Evolutionary conservation across 106 monocot genomes (phyloP), one percentile per base, ranked within the genome.

Genomic region (Acorus gramineus): DNA sequence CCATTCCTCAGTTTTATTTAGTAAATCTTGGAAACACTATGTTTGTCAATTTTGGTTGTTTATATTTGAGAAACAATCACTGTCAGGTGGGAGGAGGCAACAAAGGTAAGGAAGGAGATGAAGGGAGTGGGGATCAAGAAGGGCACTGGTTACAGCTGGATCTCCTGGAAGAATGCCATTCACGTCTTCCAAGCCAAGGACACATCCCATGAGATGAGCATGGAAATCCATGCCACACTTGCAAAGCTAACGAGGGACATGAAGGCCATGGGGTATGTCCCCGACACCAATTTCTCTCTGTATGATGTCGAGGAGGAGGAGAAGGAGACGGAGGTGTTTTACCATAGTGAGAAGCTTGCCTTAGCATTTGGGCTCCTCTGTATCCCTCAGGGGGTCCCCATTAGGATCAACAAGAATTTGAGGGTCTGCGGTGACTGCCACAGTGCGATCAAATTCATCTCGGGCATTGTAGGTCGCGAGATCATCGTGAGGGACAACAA

Each of bases 181-280:
- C 94, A 90, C 66, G 80, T 95, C 8, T 95, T 95, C 78, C 90
- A 84, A 67, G 90, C 90, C 1, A 95, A 90, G 65, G 94, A 95
- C 57, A 63, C 70, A 3, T 70, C 59, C 46, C 94, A 90, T 46
- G 68, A 79, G 66, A 68, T 65, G 76, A 84, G 82, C 8, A 44
- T 12, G 2, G 80, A 95, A 76, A 95, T 95, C 43, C 84, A 74
- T 58, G 82, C 68, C 3, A 65, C 78, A 57, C 71, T 95, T 14
- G 67, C 69, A 2, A 78, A 78, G 62, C 67, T 95, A 12, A 63
- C 63, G 61, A 80, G 11, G 42, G 71, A 90, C 57, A 95, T 95
- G 90, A 68, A 73, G 49, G 79, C 86, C 3, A 73, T 85, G 2
- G 94, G 94, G 11, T 95, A 95, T 52, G 71, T 46, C 11, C 86